Evolutionary conservation across 1,139 yeast species (phyloP).

Genomic region (Candida glucosophila): DNA sequence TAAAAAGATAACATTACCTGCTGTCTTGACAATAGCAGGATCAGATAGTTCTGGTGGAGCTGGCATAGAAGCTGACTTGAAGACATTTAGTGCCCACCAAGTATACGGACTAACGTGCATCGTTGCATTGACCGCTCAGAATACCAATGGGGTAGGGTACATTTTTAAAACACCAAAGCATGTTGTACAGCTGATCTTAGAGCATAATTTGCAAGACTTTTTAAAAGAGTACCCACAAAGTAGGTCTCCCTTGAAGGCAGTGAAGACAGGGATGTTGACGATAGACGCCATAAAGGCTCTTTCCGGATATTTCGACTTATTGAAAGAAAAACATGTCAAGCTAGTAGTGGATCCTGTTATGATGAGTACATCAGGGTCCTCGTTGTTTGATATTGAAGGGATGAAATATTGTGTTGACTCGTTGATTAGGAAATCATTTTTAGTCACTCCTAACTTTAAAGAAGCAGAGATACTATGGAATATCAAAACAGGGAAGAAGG

Average conservation of each 20-base stretch:
- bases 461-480: slow-evolving; percentile 47
- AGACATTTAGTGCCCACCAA: slow-evolving; percentile 70
- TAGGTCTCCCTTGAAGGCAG: slow-evolving; percentile 39
- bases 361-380: slow-evolving; percentile 70
- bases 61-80: slow-evolving; percentile 88
- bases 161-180: slow-evolving; percentile 39
- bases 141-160: slow-evolving; percentile 51
- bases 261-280: slow-evolving; percentile 81
- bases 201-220: slow-evolving; percentile 56
- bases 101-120: slow-evolving; percentile 80
- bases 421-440: slow-evolving; percentile 47
- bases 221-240: slow-evolving; percentile 21
- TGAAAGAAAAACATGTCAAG: slow-evolving; percentile 20
- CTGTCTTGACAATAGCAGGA: slow-evolving; percentile 66
- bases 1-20: slow-evolving; percentile 13
- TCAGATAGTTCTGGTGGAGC: slow-evolving; percentile 94
- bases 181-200: slow-evolving; percentile 38
- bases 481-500: slow-evolving; percentile 11
- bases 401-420: slow-evolving; percentile 33
- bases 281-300: slow-evolving; percentile 46
- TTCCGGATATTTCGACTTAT: slow-evolving; percentile 19
- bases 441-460: slow-evolving; percentile 68
- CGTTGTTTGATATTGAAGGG: slow-evolving; percentile 41
- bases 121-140: slow-evolving; percentile 80
- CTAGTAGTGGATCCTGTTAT: slow-evolving; percentile 77